phyloP scores from a whole-genome alignment of 345 rosid genomes.

The Mercurialis annua region DNA sequence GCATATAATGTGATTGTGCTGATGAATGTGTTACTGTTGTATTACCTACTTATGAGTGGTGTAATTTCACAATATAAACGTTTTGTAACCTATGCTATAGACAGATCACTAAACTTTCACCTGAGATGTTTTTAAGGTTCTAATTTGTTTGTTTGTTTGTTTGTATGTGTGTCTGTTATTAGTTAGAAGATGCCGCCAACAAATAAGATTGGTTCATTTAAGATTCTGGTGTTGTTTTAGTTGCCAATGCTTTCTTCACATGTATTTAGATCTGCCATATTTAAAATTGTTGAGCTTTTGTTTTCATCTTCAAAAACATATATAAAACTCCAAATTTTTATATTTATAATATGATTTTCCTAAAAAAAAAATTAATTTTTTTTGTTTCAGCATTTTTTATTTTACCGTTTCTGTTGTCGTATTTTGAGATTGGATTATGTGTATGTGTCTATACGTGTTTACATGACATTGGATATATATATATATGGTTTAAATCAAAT shows the following conservation, averaged over 20 bases:
- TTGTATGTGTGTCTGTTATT: neutral
- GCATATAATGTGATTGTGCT: neutral
- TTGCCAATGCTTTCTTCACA: neutral
- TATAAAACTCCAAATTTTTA: too few relatives aligned
- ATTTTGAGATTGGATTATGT: too few relatives aligned
- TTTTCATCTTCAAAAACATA: too few relatives aligned
- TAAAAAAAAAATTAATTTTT: too few relatives aligned
- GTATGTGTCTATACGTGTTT: too few relatives aligned
- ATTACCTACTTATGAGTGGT: neutral
- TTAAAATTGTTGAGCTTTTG: too few relatives aligned
- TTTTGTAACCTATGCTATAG: neutral
- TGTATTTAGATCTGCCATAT: too few relatives aligned
- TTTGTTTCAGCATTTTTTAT: too few relatives aligned
- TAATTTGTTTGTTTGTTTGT: neutral
- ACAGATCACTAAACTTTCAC: neutral
- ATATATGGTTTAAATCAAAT: too few relatives aligned
- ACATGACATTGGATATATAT: too few relatives aligned
- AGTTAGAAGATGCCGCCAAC: neutral
- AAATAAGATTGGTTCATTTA: neutral
- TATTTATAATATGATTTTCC: too few relatives aligned
- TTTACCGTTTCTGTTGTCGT: too few relatives aligned
- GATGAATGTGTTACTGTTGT: neutral
- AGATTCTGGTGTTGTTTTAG: neutral
- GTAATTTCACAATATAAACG: neutral
- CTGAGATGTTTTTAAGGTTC: neutral